Evolutionary conservation across 2,329 filamentous ascomycete genomes (phyloP), one percentile per base, ranked within the genome.

Genomic region (Penicillium concentricum): DNA sequence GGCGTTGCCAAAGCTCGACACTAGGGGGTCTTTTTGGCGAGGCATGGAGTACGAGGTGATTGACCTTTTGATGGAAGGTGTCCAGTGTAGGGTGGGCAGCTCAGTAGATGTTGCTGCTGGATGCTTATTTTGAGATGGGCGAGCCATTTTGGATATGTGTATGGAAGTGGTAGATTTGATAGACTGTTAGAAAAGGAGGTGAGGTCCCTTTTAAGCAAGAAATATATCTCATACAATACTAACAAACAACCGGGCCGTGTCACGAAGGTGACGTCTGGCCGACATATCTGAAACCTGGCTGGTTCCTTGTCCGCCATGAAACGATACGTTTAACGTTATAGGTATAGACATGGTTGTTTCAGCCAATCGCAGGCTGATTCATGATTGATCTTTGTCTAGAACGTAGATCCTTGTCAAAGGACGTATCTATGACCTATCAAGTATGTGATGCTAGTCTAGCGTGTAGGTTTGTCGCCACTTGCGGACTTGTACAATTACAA

Each of bases 221-320:
- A 18, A 38, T 26, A 26, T 26, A 18, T 35, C 12, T 22, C 20
- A 22, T 26, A 52, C 30, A n/a, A 18, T 24, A 16, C 5, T 16
- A 12, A 18, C 41, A 51, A 45, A 10, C 12, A 12, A 12, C 10
- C 3, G 22, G 22, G 15, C 12, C 18, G 28, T 52, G 34, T 52
- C 32, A 44, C 32, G 16, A 6, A 26, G 4, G 35, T 56, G 54
- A 52, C 54, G 42, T 56, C 26, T 41, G 28, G 13, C 18, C 20
- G 26, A 9, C 38, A 52, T 18, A 46, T 35, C n/a, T 41, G 20
- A 52, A 52, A 56, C 54, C 24, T 52, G 53, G n/a, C 46, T 20
- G 13, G 26, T 44, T n/a, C 47, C 53, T 37, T 55, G 53, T 44
- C 51, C 18, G 28, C 26, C 38, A n/a, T 41, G 3, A 22, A 42